phyloP scores from a whole-genome alignment of 805 yeast species.

The Sugiyamaella qingdaonensis region DNA sequence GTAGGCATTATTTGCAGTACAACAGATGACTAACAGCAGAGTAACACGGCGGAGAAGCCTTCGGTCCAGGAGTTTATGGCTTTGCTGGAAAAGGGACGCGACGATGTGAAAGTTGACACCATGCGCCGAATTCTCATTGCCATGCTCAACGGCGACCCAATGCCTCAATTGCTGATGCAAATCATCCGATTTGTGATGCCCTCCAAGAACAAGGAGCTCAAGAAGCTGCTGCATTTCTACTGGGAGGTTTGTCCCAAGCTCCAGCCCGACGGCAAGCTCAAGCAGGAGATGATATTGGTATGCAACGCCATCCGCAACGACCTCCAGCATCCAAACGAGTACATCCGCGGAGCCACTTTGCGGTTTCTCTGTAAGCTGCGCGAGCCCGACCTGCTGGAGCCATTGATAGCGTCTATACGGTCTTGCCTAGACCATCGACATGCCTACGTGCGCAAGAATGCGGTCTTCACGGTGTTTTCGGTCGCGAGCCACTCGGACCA shows the following conservation, averaged over 20 bases:
- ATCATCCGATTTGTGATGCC: constrained; percentile 98
- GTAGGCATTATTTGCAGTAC: constrained; percentile 13
- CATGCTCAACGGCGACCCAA: constrained; percentile 87
- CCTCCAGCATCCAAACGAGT: constrained; percentile 96
- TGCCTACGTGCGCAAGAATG: constrained; percentile 96
- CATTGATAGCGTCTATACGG: constrained; percentile 88
- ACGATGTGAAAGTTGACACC: constrained; percentile 79
- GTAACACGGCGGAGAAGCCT: constrained; percentile 35
- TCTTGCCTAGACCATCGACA: constrained; percentile 92
- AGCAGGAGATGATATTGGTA: constrained; percentile 97
- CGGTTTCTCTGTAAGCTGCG: constrained; percentile 85
- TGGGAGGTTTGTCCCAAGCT: constrained; percentile 98
- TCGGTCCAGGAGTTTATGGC: constrained; percentile 67
- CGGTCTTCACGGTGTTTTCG: constrained; percentile 83
- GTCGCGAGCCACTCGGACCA: constrained; percentile 74
- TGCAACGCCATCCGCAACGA: constrained; percentile 98
- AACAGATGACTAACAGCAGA: not conserved
- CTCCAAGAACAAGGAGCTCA: constrained; percentile 81
- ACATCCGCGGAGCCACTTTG: constrained; percentile 90
- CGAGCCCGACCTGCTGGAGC: constrained; percentile 92
- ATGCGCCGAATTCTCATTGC: constrained; percentile 84
- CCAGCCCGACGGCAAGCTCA: constrained; percentile 82
- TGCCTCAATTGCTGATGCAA: constrained; percentile 93
- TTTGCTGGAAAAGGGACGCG: constrained; percentile 82
- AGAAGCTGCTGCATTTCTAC: constrained; percentile 87